phyloP scores from a whole-genome alignment of 257 asterid species.

The Euphrasia confusa region DNA sequence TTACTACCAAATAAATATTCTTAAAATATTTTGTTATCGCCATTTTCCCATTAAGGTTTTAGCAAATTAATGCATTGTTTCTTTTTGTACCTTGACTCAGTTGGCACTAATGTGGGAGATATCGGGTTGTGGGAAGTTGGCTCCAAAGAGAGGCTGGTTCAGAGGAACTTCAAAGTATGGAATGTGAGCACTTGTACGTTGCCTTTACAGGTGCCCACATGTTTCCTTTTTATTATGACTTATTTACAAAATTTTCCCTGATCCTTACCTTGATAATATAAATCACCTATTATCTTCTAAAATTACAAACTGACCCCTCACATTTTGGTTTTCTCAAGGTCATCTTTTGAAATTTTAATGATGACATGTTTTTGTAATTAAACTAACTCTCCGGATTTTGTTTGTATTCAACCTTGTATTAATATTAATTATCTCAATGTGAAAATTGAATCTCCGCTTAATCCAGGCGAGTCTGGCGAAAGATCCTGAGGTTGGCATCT shows the following conservation, averaged over 20 bases:
- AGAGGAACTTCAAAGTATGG: slow-evolving; percentile 81
- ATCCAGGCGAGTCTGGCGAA: slow-evolving; percentile 63
- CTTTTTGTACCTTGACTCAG: slow-evolving; percentile 37
- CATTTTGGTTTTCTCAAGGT: neutral
- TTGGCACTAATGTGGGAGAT: slow-evolving; percentile 92
- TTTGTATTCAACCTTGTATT: neutral
- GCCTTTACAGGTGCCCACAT: slow-evolving; percentile 66
- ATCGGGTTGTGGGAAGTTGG: slow-evolving; percentile 88
- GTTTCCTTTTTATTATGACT: slow-evolving; percentile 5
- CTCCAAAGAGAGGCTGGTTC: slow-evolving; percentile 69
- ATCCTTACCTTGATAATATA: neutral
- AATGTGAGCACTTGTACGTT: slow-evolving; percentile 66
- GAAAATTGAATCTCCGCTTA: slow-evolving; percentile 19
- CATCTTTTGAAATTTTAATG: neutral
- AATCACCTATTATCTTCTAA: neutral
- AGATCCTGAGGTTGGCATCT: slow-evolving; percentile 57
- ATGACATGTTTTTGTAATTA: neutral
- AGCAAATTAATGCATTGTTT: slow-evolving; percentile 16
- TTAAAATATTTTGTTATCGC: neutral
- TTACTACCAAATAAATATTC: slow-evolving; percentile 14
- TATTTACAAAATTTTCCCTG: neutral
- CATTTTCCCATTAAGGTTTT: slow-evolving; percentile 17
- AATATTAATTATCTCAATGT: neutral
- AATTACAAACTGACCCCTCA: neutral
- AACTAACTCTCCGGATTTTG: neutral